These are phyloP conservation scores for Hippophae gyantsensis DNA, from an alignment of 306 rosid species.

Conservation along the genomic window DNA sequence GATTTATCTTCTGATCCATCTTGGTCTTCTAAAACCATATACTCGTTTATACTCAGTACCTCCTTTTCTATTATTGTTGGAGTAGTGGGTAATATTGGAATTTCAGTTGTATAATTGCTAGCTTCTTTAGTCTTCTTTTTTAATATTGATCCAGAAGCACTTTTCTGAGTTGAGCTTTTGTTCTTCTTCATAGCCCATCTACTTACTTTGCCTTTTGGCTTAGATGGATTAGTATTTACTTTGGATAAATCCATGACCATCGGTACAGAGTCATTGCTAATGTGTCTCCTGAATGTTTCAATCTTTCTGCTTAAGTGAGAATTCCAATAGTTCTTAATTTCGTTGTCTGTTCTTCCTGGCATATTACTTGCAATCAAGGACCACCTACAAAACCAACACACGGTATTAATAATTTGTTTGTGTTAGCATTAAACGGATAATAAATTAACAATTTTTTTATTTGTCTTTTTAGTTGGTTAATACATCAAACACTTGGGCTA, in stretches of 20 bases:
- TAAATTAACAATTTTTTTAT: too few relatives aligned
- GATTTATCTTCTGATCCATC: too few relatives aligned
- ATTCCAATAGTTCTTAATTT: conserved; percentile 89
- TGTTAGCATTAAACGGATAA: too few relatives aligned
- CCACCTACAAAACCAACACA: conserved; percentile 42
- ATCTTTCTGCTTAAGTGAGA: conserved; percentile 64
- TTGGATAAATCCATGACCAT: conserved; percentile 15
- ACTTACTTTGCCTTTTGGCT: conserved; percentile 37
- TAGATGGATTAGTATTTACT: conserved; percentile 6
- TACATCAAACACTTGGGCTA: too few relatives aligned
- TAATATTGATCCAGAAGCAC: background rate
- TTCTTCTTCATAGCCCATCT: conserved; percentile 41
- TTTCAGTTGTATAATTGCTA: background rate
- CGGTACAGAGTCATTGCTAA: background rate
- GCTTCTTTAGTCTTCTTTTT: conserved; percentile 1
- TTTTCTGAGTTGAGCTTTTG: conserved; percentile 6
- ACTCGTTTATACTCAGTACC: background rate
- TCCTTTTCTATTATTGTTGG: conserved; percentile 27
- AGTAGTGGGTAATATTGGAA: conserved; percentile 12
- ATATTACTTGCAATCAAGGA: conserved; percentile 71
- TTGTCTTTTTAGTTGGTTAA: too few relatives aligned
- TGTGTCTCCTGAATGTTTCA: conserved; percentile 25
- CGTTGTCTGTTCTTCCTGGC: conserved; percentile 91
- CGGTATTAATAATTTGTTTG: too few relatives aligned
- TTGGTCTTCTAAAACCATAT: background rate